Conservation (phyloP, 164 flowering plant species). For the Dillenia suffruticosa region DNA sequence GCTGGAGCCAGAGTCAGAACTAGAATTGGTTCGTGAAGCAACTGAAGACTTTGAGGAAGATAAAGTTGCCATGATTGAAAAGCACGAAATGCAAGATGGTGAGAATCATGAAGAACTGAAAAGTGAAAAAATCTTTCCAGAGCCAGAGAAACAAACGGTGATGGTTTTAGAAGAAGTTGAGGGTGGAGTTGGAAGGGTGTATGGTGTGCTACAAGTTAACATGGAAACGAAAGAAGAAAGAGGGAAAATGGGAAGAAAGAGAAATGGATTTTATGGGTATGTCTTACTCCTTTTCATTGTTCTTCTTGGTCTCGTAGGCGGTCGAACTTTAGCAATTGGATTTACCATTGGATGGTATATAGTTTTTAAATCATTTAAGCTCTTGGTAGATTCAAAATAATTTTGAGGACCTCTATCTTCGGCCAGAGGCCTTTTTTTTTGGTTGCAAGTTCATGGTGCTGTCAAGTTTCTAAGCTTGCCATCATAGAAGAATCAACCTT, state of each 20-base stretch:
- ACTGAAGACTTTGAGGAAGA: too few species aligned
- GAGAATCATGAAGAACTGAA: neutral
- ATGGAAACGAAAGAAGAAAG: neutral
- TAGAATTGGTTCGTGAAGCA: too few species aligned
- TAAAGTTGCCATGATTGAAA: neutral
- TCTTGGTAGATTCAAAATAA: conserved; percentile 2
- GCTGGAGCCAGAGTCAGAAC: too few species aligned
- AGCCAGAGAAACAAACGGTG: neutral
- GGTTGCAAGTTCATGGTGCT: conserved; percentile 1
- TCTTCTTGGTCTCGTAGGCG: conserved; percentile 48
- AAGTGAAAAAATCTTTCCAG: neutral
- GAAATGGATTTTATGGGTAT: conserved; percentile 15
- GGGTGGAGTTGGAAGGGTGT: conserved; percentile 1
- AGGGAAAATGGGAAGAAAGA: conserved; percentile 4
- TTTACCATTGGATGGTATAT: conserved; percentile 30
- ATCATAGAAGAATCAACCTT: conserved; percentile 14
- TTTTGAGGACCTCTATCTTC: conserved; percentile 5
- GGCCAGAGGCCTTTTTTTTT: neutral
- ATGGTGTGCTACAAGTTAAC: neutral
- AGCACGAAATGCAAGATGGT: neutral
- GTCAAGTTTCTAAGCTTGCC: conserved; percentile 2
- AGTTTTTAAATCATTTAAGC: conserved; percentile 14
- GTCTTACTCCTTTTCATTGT: conserved; percentile 27
- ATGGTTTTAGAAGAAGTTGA: conserved; percentile 4
- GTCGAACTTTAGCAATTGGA: conserved; percentile 38